phyloP scores from a whole-genome alignment of 2,329 filamentous ascomycete species.

The Paracorniculantispora psalliotae region DNA sequence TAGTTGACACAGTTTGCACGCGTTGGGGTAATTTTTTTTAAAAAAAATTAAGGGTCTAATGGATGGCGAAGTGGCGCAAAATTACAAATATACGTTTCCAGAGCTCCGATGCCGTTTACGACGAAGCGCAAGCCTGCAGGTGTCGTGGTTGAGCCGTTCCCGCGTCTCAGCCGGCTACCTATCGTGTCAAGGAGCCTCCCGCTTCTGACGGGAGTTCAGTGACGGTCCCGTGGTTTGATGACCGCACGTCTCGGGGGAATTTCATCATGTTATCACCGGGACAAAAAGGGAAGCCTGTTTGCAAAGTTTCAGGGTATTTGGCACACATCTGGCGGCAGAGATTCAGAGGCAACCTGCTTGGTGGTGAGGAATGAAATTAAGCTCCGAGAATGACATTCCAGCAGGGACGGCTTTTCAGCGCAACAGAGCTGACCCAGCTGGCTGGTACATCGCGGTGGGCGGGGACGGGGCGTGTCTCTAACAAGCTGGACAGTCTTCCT shows the following conservation, averaged over 20 bases:
- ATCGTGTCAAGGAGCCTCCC: no score
- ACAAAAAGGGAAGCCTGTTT: not conserved
- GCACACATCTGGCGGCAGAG: not conserved
- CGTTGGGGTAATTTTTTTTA: no score
- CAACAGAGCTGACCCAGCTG: not conserved
- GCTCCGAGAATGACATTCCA: slow-evolving; percentile 2
- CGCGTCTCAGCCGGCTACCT: no score
- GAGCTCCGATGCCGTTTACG: not conserved
- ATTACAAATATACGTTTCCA: not conserved
- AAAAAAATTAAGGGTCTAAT: not conserved
- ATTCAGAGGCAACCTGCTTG: not conserved
- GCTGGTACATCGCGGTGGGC: not conserved
- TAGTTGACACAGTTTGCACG: not conserved
- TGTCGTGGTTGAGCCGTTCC: not conserved
- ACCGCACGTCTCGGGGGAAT: not conserved
- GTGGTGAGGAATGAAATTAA: not conserved
- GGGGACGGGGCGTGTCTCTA: slow-evolving; percentile 2
- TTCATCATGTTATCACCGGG: not conserved
- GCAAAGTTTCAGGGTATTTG: not conserved
- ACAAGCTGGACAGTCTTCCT: not conserved
- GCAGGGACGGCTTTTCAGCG: not conserved
- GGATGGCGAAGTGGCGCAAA: no score
- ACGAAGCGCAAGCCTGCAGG: not conserved
- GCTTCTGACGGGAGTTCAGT: no score
- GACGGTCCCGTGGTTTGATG: not conserved